Evolutionary conservation across 2,329 filamentous ascomycete species (phyloP), one percentile per base, ranked within the genome.

Genomic region (Diaporthe sp.): DNA sequence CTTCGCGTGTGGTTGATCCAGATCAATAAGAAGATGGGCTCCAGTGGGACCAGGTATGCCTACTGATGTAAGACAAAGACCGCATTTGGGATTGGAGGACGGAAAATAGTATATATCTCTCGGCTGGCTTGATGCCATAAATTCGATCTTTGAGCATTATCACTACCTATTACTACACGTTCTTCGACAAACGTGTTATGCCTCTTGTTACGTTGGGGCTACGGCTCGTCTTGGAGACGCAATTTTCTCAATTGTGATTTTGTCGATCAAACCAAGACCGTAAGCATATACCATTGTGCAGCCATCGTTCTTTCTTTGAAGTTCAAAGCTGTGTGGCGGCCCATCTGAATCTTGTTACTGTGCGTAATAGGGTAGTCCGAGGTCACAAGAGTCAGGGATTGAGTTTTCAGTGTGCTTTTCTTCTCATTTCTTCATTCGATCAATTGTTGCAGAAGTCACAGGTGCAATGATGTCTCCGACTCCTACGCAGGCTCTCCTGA

Each of bases 331-430:
- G 4, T 42, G 40, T 1, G 17, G 13, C 13, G 13, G n/a, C n/a
- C n/a, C n/a, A n/a, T n/a, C n/a, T n/a, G n/a, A n/a, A n/a, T n/a
- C n/a, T n/a, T n/a, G n/a, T n/a, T n/a, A n/a, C n/a, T n/a, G n/a
- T n/a, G n/a, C n/a, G n/a, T n/a, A n/a, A n/a, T n/a, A n/a, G n/a
- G n/a, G n/a, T n/a, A n/a, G n/a, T n/a, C n/a, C n/a, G n/a, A 42
- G 17, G 22, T 0, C 2, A 6, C 22, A 13, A 38, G 1, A 40
- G 22, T 4, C 10, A 10, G 3, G 12, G 0, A 0, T 28, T 3
- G 2, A 17, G 1, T 19, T 17, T 15, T 6, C 0, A 19, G 1
- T 60, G 1, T 19, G 7, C 10, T n/a, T n/a, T n/a, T n/a, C n/a
- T n/a, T n/a, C n/a, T 22, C 38, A 3, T 38, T 7, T 33, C n/a